Percentiles rank a stretch among this genome's conserved stretches.
Conservation (phyloP, 140 eudicot genomes). For the Senecio squalidus region DNA sequence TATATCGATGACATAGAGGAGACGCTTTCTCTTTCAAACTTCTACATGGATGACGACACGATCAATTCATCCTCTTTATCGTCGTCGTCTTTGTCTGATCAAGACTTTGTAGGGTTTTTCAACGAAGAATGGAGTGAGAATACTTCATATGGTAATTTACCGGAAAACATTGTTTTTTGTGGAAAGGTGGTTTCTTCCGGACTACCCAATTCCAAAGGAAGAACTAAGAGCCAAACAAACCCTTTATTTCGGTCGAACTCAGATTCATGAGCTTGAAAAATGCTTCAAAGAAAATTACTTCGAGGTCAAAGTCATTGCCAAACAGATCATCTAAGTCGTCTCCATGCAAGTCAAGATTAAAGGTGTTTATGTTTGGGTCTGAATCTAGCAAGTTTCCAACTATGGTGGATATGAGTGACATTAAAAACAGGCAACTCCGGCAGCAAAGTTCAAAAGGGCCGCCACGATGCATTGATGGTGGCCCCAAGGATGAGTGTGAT, state of each 20-base stretch:
- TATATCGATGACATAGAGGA: slow-evolving; percentile 21
- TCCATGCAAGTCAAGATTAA: slow-evolving; percentile 16
- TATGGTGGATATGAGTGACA: slow-evolving; percentile 40
- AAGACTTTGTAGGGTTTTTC: slow-evolving; percentile 40
- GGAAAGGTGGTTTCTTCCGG: slow-evolving; percentile 48
- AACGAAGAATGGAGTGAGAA: slow-evolving; percentile 18
- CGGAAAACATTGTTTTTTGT: slow-evolving; percentile 48
- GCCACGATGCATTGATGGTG: background rate
- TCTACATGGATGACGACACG: slow-evolving; percentile 6
- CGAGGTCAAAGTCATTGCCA: slow-evolving; percentile 29
- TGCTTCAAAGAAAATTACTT: background rate
- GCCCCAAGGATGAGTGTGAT: background rate
- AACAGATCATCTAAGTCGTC: background rate
- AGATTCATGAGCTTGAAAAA: slow-evolving; percentile 19
- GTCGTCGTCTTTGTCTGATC: slow-evolving; percentile 15
- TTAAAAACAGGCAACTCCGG: slow-evolving; percentile 37
- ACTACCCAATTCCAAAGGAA: slow-evolving; percentile 11
- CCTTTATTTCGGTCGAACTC: slow-evolving; percentile 24
- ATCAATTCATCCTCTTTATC: slow-evolving; percentile 6
- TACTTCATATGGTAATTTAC: background rate
- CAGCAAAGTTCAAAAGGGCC: slow-evolving; percentile 1
- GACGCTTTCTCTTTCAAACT: slow-evolving; percentile 17
- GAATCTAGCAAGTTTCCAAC: slow-evolving; percentile 26
- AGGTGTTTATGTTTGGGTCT: slow-evolving; percentile 44
- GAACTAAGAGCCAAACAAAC: slow-evolving; percentile 1